phyloP scores from a whole-genome alignment of 2,329 filamentous ascomycete species.

The Hypoxylon rubiginosum region DNA sequence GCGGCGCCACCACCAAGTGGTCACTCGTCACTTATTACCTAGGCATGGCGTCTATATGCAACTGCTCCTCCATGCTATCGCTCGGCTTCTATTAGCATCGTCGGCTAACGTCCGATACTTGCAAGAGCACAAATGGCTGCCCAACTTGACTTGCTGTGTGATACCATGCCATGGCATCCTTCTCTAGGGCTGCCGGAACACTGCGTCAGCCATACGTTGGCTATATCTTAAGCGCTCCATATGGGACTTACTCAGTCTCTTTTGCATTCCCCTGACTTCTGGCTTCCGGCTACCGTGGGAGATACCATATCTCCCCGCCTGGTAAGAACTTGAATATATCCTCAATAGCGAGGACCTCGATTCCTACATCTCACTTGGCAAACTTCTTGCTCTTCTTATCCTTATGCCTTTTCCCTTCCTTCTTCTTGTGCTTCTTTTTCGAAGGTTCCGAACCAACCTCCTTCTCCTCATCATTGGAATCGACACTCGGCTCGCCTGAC shows the following conservation, averaged over 20 bases:
- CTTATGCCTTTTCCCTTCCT: slow-evolving; percentile 51
- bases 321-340: slow-evolving; percentile 1
- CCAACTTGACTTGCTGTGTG: background rate
- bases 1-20: background rate
- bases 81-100: background rate
- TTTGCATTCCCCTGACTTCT: background rate
- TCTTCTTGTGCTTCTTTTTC: slow-evolving; percentile 49
- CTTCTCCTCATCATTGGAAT: slow-evolving; percentile 37
- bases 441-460: slow-evolving; percentile 57
- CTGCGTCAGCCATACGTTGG: background rate
- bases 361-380: slow-evolving; percentile 28
- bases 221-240: background rate
- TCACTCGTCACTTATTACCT: background rate
- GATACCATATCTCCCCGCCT: background rate
- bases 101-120: slow-evolving; percentile 1
- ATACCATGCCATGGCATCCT: background rate
- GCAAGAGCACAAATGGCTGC: background rate
- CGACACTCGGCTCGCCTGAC: slow-evolving; percentile 42
- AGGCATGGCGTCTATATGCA: background rate
- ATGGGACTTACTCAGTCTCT: slow-evolving; percentile 2
- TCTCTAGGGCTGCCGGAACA: background rate
- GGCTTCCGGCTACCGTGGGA: background rate
- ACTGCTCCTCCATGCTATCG: background rate
- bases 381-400: slow-evolving; percentile 55
- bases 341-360: background rate